A percentile compares a stretch with the other conserved stretches of the same genome.
These are phyloP conservation scores for Echeveria elegans DNA, from an alignment of 164 flowering plant genomes.

Conservation along the genomic window DNA sequence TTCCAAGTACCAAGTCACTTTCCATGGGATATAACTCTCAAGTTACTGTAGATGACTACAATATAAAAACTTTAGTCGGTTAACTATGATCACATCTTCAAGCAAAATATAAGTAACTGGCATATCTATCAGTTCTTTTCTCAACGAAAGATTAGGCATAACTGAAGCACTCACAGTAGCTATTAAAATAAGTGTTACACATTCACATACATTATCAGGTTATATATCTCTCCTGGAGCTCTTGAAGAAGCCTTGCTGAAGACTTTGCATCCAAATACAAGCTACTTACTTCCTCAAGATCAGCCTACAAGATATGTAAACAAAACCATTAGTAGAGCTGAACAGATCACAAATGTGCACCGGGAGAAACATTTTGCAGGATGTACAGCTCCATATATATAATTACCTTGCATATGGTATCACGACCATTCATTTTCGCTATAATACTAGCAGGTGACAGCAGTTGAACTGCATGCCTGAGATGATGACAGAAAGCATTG, in stretches of 20 bases:
- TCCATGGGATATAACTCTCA: not conserved
- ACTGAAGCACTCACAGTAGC: not conserved
- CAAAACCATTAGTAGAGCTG: not conserved
- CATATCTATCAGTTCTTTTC: not conserved
- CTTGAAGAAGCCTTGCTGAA: conserved; percentile 89
- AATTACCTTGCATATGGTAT: conserved; percentile 80
- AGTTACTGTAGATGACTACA: too few relatives aligned
- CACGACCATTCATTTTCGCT: conserved; percentile 78
- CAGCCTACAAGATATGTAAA: conserved; percentile 46
- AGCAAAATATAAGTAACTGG: too few relatives aligned
- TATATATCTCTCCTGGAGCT: conserved; percentile 78
- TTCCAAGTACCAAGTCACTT: too few relatives aligned
- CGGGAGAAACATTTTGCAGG: not conserved
- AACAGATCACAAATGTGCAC: not conserved
- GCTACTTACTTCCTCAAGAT: conserved; percentile 64
- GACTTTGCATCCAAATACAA: conserved; percentile 90
- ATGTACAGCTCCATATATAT: not conserved
- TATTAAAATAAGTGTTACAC: not conserved
- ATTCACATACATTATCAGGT: conserved; percentile 21
- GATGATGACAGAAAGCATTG: not conserved
- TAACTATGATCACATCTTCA: too few relatives aligned
- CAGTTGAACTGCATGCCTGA: conserved; percentile 90
- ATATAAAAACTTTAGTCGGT: too few relatives aligned
- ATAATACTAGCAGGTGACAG: conserved; percentile 70
- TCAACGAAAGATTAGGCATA: not conserved